These are phyloP conservation scores for Tagetes erecta DNA, from an alignment of 129 eudicot genomes.

Conservation along the genomic window DNA sequence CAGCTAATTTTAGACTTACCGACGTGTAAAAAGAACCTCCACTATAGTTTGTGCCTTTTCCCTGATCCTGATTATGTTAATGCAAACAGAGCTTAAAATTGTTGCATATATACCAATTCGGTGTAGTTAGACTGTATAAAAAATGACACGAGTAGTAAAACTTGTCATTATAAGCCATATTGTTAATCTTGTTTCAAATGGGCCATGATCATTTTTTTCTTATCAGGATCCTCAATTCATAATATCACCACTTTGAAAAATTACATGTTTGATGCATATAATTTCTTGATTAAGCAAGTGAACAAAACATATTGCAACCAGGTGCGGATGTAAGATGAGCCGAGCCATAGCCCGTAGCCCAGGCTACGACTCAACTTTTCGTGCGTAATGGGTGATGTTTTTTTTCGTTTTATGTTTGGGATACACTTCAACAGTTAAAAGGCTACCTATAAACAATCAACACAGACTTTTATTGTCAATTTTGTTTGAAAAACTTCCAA, in stretches of 20 bases:
- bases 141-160: background rate
- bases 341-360: no score
- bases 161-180: background rate
- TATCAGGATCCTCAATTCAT: background rate
- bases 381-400: no score
- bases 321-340: no score
- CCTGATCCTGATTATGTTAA: conserved; percentile 41
- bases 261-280: background rate
- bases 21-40: conserved; percentile 64
- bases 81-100: conserved; percentile 4
- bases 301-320: no score
- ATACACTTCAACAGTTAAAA: no score
- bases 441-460: no score
- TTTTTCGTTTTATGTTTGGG: no score
- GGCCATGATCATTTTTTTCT: background rate
- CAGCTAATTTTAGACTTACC: conserved; percentile 33
- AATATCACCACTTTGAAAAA: background rate
- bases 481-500: no score
- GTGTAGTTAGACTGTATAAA: background rate
- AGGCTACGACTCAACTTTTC: no score
- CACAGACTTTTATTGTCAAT: no score
- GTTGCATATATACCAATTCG: background rate
- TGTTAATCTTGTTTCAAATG: background rate
- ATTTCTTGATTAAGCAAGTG: background rate
- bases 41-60: conserved; percentile 39